phyloP scores from a whole-genome alignment of 768 basidiomycete genomes.

The Leccinum aurantiacum region DNA sequence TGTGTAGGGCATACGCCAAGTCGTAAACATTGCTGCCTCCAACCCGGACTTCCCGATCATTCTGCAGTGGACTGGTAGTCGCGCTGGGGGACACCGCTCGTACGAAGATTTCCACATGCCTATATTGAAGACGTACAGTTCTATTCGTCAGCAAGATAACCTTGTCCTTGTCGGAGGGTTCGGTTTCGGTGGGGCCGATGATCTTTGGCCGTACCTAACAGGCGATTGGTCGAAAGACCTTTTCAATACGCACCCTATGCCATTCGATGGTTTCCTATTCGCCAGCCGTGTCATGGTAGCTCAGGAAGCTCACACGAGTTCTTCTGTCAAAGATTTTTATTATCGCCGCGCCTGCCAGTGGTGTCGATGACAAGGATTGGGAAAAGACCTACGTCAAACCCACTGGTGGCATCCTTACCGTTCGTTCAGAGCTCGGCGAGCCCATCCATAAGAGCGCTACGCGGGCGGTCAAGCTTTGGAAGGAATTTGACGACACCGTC shows the following conservation, averaged over 20 bases:
- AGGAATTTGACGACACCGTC: conserved; percentile 96
- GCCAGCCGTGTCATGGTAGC: conserved; percentile 98
- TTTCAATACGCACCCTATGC: conserved; percentile 92
- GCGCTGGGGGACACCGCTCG: conserved; percentile 97
- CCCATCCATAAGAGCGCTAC: conserved; percentile 99
- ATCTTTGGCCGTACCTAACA: conserved; percentile 94
- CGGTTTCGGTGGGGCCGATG: conserved; percentile 92
- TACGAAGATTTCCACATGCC: conserved; percentile 99
- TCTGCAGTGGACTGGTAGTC: conserved; percentile 98
- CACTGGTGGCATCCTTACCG: conserved; percentile 94
- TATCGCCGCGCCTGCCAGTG: conserved; percentile 70
- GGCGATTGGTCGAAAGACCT: conserved; percentile 89
- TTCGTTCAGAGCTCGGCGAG: conserved; percentile 96
- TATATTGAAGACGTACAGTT: conserved; percentile 83
- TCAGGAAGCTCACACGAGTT: conserved; percentile 94
- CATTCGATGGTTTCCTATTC: conserved; percentile 96
- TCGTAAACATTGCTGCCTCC: conserved; percentile 90
- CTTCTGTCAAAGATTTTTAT: conserved; percentile 95
- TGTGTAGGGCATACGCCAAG: conserved; percentile 96
- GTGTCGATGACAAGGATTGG: conserved; percentile 88
- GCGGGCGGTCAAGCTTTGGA: conserved; percentile 96
- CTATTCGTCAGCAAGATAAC: conserved; percentile 88
- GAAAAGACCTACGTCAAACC: conserved; percentile 93
- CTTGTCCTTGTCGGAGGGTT: conserved; percentile 91
- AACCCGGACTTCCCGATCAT: conserved; percentile 97